These are phyloP conservation scores for Arthrinium phaeospermum DNA, from an alignment of 2,329 filamentous ascomycete genomes.

Conservation along the genomic window DNA sequence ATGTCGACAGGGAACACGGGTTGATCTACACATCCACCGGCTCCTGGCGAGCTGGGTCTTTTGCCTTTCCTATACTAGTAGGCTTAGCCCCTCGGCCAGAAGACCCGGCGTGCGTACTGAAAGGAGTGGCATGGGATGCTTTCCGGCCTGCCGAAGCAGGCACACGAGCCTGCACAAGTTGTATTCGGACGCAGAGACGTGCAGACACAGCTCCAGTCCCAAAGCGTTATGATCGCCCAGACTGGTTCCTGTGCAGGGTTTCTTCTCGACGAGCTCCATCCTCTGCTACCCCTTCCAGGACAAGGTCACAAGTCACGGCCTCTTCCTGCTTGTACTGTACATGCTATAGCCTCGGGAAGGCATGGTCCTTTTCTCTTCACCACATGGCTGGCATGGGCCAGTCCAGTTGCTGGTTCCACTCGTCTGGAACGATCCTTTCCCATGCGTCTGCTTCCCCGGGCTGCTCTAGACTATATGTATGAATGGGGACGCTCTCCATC, in stretches of 20 bases:
- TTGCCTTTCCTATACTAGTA: background rate
- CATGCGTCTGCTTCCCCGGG: background rate
- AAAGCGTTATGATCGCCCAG: background rate
- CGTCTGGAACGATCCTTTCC: background rate
- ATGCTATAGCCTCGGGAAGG: background rate
- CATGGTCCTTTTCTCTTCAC: constrained; percentile 2
- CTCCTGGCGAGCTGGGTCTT: background rate
- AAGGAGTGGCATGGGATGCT: background rate
- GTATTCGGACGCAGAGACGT: background rate
- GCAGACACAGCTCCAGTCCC: background rate
- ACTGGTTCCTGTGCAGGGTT: background rate
- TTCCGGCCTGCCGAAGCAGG: background rate
- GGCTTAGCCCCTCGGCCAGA: background rate
- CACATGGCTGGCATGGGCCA: constrained; percentile 10
- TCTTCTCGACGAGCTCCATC: background rate
- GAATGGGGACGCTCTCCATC: background rate
- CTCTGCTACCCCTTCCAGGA: background rate
- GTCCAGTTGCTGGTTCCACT: background rate
- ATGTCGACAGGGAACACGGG: background rate
- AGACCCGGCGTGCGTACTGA: background rate
- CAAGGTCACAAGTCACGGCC: background rate
- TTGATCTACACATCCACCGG: background rate
- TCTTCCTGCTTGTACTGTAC: background rate
- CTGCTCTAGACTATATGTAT: constrained; percentile 12
- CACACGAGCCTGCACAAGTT: background rate